These are phyloP conservation scores for Xylariomycetidae sp. DNA, from an alignment of 2,329 filamentous ascomycete genomes.

Conservation along the genomic window DNA sequence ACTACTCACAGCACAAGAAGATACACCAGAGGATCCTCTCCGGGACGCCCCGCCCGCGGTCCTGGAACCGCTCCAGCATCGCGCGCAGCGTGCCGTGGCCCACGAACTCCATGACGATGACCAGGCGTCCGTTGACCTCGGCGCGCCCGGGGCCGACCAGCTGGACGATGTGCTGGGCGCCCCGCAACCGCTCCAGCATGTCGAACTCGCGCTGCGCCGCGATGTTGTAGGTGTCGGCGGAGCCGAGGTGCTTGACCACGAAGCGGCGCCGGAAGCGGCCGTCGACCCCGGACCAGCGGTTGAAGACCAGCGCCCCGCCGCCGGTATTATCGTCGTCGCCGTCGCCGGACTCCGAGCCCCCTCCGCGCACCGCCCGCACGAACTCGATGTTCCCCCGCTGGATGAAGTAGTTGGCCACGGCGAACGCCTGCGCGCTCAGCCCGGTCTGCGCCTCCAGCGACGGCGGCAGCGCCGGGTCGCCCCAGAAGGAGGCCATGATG, in stretches of 20 bases:
- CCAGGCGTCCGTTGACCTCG: not conserved
- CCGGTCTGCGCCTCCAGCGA: too few species aligned
- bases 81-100: not conserved
- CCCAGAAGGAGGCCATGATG: too few species aligned
- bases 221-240: not conserved
- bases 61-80: not conserved
- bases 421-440: not conserved
- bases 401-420: not conserved
- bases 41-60: not conserved
- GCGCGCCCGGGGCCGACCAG: not conserved
- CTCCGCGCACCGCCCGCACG: not conserved
- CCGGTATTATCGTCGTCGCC: too few species aligned
- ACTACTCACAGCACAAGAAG: conserved; percentile 1
- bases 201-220: not conserved
- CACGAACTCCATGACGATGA: conserved; percentile 1
- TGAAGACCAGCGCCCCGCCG: not conserved
- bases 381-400: not conserved
- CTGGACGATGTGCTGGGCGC: conserved; percentile 1
- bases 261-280: not conserved
- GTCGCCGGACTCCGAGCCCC: not conserved
- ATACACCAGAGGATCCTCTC: not conserved
- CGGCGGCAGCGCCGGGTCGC: too few species aligned
- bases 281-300: not conserved
- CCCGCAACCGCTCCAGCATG: not conserved
- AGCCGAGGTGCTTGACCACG: not conserved